These are phyloP conservation scores for Torulaspora pretoriensis DNA, from an alignment of 1,139 yeast species.

Conservation along the genomic window DNA sequence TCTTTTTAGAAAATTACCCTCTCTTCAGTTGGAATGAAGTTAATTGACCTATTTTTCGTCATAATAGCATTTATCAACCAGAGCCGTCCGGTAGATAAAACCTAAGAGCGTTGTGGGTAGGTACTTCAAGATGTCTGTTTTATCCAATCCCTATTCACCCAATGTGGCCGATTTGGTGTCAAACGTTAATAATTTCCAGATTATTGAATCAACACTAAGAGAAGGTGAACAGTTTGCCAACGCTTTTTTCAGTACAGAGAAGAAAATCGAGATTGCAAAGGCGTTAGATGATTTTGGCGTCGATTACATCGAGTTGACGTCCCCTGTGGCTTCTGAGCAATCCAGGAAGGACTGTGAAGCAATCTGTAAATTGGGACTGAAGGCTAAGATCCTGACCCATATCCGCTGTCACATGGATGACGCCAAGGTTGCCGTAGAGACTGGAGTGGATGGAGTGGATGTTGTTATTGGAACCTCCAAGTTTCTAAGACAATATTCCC, in stretches of 20 bases:
- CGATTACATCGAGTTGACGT: constrained; percentile 93
- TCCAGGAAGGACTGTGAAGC: constrained; percentile 94
- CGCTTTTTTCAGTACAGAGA: constrained; percentile 91
- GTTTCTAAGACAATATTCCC: constrained; percentile 89
- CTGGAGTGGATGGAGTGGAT: constrained; percentile 99
- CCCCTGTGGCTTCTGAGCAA: constrained; percentile 97
- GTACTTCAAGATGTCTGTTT: constrained; percentile 11
- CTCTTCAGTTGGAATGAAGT: no score
- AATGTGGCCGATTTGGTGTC: constrained; percentile 90
- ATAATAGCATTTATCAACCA: no score
- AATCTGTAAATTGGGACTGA: constrained; percentile 92
- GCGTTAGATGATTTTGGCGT: constrained; percentile 97
- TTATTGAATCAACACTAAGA: constrained; percentile 92
- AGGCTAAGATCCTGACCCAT: constrained; percentile 87
- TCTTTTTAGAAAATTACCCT: no score
- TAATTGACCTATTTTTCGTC: no score
- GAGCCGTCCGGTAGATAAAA: no score
- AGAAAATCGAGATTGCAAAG: constrained; percentile 95
- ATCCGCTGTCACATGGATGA: constrained; percentile 99
- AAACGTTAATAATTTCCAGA: constrained; percentile 81
- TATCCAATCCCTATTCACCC: constrained; percentile 83
- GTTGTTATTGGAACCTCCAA: constrained; percentile 98
- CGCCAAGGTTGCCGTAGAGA: constrained; percentile 92
- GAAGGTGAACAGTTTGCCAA: constrained; percentile 99
- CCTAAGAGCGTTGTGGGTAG: neutral